Conservation (phyloP, 345 rosid genomes). For the Euphorbia peplus region DNA sequence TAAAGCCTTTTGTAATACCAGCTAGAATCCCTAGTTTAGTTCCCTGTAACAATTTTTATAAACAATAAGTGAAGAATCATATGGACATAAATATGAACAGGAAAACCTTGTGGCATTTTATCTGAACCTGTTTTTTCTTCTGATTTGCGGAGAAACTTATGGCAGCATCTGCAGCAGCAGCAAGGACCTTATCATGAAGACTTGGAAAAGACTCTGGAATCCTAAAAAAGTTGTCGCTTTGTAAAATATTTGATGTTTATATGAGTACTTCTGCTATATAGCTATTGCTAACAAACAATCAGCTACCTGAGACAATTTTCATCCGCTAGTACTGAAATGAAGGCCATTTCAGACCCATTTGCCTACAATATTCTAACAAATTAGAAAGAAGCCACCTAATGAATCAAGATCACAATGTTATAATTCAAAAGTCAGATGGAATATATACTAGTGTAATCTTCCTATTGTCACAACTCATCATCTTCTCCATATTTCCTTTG, state of each 20-base stretch:
- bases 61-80: slow-evolving; percentile 1
- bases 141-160: slow-evolving; percentile 24
- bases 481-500: slow-evolving; percentile 64
- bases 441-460: slow-evolving; percentile 62
- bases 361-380: slow-evolving; percentile 37
- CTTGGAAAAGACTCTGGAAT: slow-evolving; percentile 22
- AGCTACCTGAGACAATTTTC: slow-evolving; percentile 60
- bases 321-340: slow-evolving; percentile 50
- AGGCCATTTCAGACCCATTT: slow-evolving; percentile 70
- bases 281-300: slow-evolving; percentile 5
- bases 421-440: slow-evolving; percentile 4
- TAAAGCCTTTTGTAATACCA: slow-evolving; percentile 34
- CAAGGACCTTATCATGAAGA: slow-evolving; percentile 32
- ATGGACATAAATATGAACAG: neutral
- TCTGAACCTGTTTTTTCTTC: slow-evolving; percentile 28
- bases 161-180: slow-evolving; percentile 32
- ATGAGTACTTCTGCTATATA: neutral
- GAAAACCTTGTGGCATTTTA: neutral
- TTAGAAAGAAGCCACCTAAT: slow-evolving; percentile 3
- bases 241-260: slow-evolving; percentile 12
- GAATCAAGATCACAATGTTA: neutral
- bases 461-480: slow-evolving; percentile 52
- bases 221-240: slow-evolving; percentile 13
- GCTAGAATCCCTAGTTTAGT: slow-evolving; percentile 37
- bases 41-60: slow-evolving; percentile 29